Conservation (phyloP, 352 stramenopile species). For the Globisporangium rhizosaccharum region DNA sequence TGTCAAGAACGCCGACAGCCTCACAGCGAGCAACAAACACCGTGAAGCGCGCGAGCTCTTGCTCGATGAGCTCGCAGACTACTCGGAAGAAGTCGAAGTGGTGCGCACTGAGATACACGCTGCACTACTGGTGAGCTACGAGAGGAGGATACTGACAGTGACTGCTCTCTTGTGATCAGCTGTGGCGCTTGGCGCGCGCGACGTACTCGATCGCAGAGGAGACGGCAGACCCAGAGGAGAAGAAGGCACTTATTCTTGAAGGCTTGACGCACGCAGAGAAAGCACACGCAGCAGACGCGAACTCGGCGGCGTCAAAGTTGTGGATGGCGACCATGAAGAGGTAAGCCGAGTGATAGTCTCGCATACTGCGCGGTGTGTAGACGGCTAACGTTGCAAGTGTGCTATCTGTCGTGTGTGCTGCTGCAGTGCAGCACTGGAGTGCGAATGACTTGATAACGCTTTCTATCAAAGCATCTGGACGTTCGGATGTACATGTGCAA, state of each 20-base stretch:
- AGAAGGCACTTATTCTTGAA: conserved; percentile 52
- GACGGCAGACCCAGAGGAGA: conserved; percentile 30
- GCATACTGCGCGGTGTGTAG: too few species aligned
- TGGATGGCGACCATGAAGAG: conserved; percentile 76
- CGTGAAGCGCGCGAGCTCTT: conserved; percentile 35
- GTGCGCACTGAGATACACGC: conserved; percentile 14
- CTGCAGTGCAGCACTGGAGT: conserved; percentile 11
- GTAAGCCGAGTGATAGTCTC: conserved; percentile 5
- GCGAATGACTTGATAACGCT: too few species aligned
- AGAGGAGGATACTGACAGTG: background rate
- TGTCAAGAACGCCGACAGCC: conserved; percentile 33
- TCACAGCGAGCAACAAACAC: conserved; percentile 48
- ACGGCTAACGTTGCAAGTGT: too few species aligned
- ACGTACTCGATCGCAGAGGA: conserved; percentile 63
- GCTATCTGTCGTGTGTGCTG: background rate
- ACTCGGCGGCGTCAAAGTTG: conserved; percentile 55
- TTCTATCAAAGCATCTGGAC: too few species aligned
- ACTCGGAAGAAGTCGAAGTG: conserved; percentile 41
- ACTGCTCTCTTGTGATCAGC: conserved; percentile 13
- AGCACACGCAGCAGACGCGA: conserved; percentile 37
- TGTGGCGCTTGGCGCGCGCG: conserved; percentile 56
- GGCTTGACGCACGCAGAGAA: conserved; percentile 44
- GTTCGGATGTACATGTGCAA: too few species aligned
- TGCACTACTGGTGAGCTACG: too few species aligned
- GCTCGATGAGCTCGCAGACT: conserved; percentile 26